A percentile compares a stretch with the other conserved stretches of the same genome.
These are phyloP conservation scores for Imleria badia DNA, from an alignment of 768 basidiomycete genomes.

Conservation along the genomic window DNA sequence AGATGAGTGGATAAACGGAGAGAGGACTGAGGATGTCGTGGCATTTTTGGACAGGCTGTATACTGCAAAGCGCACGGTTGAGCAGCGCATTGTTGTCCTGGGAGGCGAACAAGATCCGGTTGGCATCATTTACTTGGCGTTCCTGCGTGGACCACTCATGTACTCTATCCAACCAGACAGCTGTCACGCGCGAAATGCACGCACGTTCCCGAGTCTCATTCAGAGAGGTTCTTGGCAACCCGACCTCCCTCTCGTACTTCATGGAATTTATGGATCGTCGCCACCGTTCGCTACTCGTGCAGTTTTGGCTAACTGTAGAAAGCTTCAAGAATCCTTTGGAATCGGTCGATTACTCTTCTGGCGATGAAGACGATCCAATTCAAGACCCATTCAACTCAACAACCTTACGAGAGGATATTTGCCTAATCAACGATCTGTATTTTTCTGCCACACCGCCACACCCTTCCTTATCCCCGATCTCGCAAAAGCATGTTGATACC, in stretches of 20 bases:
- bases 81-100: slow-evolving; percentile 78
- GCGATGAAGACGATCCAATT: slow-evolving; percentile 62
- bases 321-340: slow-evolving; percentile 97
- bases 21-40: slow-evolving; percentile 80
- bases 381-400: slow-evolving; percentile 54
- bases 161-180: slow-evolving; percentile 31
- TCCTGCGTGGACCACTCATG: neutral
- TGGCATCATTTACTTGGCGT: slow-evolving; percentile 16
- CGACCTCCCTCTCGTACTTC: slow-evolving; percentile 89
- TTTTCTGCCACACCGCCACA: slow-evolving; percentile 64
- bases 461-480: slow-evolving; percentile 60
- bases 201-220: slow-evolving; percentile 56
- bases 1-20: slow-evolving; percentile 85
- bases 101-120: slow-evolving; percentile 71
- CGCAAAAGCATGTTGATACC: slow-evolving; percentile 64
- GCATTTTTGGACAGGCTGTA: slow-evolving; percentile 87
- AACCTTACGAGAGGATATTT: slow-evolving; percentile 82
- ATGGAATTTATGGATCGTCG: slow-evolving; percentile 99
- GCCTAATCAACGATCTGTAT: slow-evolving; percentile 87
- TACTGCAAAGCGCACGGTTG: slow-evolving; percentile 84
- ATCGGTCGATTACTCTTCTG: slow-evolving; percentile 60
- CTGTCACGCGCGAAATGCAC: slow-evolving; percentile 42
- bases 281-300: slow-evolving; percentile 78
- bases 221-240: slow-evolving; percentile 82
- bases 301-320: slow-evolving; percentile 97